Base-by-base conservation (phyloP, 164 flowering plant species). In the Platanus orientalis region DNA sequence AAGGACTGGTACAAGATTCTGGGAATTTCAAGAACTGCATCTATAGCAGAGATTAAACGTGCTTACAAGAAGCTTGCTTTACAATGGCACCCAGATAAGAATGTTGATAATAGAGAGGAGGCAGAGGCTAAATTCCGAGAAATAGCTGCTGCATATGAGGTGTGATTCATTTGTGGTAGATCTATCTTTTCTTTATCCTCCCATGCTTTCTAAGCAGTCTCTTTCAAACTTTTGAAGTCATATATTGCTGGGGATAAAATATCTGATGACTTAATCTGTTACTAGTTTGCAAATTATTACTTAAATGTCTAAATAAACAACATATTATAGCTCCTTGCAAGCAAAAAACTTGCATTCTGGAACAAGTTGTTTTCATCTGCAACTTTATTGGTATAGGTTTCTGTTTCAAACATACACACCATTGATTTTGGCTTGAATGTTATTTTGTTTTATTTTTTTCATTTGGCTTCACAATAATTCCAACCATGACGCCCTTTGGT, bases 31-130 rank as follows among this genome's bases (percentile, higher is more conserved):
- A 95, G 79, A 69, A 83, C 90, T 29, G 84, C 99, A 28, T 73
- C 94, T 29, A 49, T 83, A 42, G 50, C 88, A 27, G 97, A 95
- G 78, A 90, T 92, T 12, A 92, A 92, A 62, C 84, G 84, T 7
- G 97, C 99, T 27, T 95, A 95, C 79, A 89, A 95, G 79, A 95
- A 87, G 80, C 97, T 95, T 64, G 99, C 97, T 68, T 79, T 95
- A 77, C 92, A 95, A 69, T 95, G 99, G 99, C 99, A 92, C 61
- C 99, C 97, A 20, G 99, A 95, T 71, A 95, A 92, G 79, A 95
- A 95, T 69, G 92, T 84, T 12, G 97, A 85, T 56, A 95, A 95
- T 59, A 85, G 97, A 80, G 96, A 86, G 72, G 97, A 89, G 78
- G 99, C 97, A 50, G 99, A 92, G 71, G 75, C 67, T 57, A 77